These are phyloP conservation scores for Sporisorium iseilematis-ciliati DNA, from an alignment of 1,284 basidiomycete species.

Conservation along the genomic window DNA sequence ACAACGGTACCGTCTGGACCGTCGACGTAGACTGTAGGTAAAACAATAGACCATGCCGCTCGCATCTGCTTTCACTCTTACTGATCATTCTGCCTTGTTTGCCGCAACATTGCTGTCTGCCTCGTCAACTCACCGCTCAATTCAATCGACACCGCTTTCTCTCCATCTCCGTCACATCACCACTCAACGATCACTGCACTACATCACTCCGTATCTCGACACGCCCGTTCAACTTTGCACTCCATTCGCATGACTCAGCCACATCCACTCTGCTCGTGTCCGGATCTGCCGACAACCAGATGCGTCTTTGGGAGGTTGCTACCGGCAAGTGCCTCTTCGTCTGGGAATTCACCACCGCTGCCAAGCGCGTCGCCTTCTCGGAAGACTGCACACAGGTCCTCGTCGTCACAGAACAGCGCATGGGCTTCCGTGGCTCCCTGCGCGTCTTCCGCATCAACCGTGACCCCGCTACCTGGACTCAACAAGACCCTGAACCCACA, in stretches of 20 bases:
- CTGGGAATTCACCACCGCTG: conserved; percentile 98
- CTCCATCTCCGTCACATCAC: too few relatives aligned
- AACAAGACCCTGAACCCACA: conserved; percentile 60
- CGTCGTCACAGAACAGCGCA: conserved; percentile 95
- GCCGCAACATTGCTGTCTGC: too few relatives aligned
- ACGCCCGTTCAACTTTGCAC: not conserved
- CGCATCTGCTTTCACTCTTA: not conserved
- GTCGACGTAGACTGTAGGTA: conserved; percentile 83
- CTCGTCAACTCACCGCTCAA: too few relatives aligned
- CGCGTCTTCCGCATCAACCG: conserved; percentile 83
- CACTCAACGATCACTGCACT: not conserved
- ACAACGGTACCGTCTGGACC: conserved; percentile 97
- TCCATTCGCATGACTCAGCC: conserved; percentile 72
- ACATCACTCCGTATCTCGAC: not conserved
- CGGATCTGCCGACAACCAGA: conserved; percentile 86
- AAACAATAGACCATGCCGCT: not conserved
- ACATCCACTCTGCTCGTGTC: conserved; percentile 88
- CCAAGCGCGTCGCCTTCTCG: conserved; percentile 92
- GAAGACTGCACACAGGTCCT: conserved; percentile 77
- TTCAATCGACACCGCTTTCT: too few relatives aligned
- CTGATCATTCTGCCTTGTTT: not conserved
- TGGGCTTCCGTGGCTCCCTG: conserved; percentile 79
- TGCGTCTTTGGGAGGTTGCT: conserved; percentile 90
- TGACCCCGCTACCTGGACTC: conserved; percentile 61
- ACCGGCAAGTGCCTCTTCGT: conserved; percentile 82